Base-by-base conservation (phyloP, 129 eudicot species). In the Tagetes patula region DNA sequence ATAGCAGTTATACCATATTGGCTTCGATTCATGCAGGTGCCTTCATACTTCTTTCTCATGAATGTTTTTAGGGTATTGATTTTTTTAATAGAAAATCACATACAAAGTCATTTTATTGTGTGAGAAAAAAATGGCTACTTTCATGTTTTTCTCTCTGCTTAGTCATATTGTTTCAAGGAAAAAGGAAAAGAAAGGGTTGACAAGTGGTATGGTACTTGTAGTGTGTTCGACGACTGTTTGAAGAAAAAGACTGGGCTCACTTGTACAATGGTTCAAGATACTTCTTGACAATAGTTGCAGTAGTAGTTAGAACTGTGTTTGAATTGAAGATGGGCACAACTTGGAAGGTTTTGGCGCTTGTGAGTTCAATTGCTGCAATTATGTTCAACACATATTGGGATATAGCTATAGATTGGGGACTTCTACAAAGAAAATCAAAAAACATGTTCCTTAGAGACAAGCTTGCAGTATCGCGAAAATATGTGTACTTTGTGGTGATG, bases 391-490 rank as follows among this genome's bases (percentile, higher is more conserved):
- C 90, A 10, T 91, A 88, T 47, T 91, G 97, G 97, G 97, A 88
- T 81, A 79, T 88, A 49, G 88, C 83, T n/a, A 70, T 84, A 7
- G 96, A 91, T 62, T 91, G 97, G 97, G 97, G 97, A 27, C 96
- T 91, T 69, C 70, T 91, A 6, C 88, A 80, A 56, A 59, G 84
- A 54, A 80, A 78, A 13, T 91, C 97, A 30, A 91, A 81, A 39
- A 81, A 91, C 75, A 66, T 68, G 56, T 86, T 84, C 54, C 79
- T 91, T 47, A 82, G 96, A 38, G 88, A 91, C 50, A 88, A 84
- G 69, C 88, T 88, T 70, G 40, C 83, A 31, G 79, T 91, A 41
- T 62, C 88, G 3, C 83, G 62, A 67, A 91, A 67, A 84, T 81
- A 81, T 66, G 79, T 91, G 8, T 91, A 91, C 82, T 84, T 78